Conservation (phyloP, 495 filamentous ascomycete genomes). For the Delitschia confertaspora region DNA sequence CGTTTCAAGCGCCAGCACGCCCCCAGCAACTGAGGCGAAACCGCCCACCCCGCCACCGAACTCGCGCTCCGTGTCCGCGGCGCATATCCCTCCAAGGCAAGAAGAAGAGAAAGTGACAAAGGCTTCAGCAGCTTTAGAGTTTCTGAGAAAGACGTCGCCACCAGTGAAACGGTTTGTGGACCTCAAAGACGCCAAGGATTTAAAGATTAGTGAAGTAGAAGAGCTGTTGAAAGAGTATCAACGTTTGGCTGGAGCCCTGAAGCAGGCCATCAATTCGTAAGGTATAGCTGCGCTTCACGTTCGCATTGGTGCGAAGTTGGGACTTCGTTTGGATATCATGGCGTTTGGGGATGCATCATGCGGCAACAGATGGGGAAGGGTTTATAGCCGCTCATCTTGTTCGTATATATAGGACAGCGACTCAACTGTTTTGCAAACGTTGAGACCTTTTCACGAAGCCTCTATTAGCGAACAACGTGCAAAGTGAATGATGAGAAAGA, state of each 20-base stretch:
- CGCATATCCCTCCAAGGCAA: slow-evolving; percentile 15
- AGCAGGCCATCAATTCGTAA: slow-evolving; percentile 37
- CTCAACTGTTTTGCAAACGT: no score
- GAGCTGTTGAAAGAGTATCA: slow-evolving; percentile 83
- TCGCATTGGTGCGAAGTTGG: no score
- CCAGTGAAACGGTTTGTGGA: slow-evolving; percentile 78
- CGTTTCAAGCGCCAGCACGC: slow-evolving; percentile 33
- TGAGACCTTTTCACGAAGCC: no score
- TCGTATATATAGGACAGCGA: no score
- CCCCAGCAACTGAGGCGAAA: slow-evolving; percentile 13
- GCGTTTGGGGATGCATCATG: no score
- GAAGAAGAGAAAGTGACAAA: slow-evolving; percentile 25
- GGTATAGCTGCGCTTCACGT: no score
- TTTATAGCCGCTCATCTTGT: no score
- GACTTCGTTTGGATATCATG: no score
- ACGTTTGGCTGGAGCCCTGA: slow-evolving; percentile 60
- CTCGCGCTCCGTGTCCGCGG: slow-evolving; percentile 12
- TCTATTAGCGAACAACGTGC: no score
- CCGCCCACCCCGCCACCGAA: background rate
- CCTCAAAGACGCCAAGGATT: slow-evolving; percentile 62
- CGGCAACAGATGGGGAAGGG: no score
- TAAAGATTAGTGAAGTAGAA: slow-evolving; percentile 73
- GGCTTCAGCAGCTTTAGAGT: slow-evolving; percentile 36
- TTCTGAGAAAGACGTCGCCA: slow-evolving; percentile 50
- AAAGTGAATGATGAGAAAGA: no score